These are phyloP conservation scores for Brachypodium distachyon DNA, from an alignment of 202 grass and related monocot species.

Conservation along the genomic window DNA sequence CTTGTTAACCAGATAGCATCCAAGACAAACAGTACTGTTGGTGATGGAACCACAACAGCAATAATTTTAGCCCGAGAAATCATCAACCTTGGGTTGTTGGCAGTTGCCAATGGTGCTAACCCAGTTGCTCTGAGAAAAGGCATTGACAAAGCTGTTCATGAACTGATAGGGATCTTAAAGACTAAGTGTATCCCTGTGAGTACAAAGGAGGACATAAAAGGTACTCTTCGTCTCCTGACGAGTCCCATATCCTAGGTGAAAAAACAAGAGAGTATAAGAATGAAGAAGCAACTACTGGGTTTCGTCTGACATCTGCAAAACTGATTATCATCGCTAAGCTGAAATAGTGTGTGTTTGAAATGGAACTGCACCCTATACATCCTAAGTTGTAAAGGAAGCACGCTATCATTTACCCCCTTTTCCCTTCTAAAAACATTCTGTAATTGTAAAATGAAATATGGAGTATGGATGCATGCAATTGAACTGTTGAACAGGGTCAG, in stretches of 20 bases:
- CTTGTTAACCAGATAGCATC: constrained; percentile 54
- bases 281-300: background rate
- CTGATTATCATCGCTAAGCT: background rate
- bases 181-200: constrained; percentile 53
- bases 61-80: constrained; percentile 90
- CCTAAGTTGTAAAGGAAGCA: background rate
- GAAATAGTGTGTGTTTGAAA: background rate
- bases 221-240: constrained; percentile 30
- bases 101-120: constrained; percentile 71
- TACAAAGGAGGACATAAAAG: constrained; percentile 86
- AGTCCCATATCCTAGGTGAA: background rate
- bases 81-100: constrained; percentile 76
- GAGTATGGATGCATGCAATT: background rate
- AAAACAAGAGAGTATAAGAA: background rate
- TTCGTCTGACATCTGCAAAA: background rate
- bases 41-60: constrained; percentile 88
- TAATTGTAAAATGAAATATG: background rate
- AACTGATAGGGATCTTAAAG: constrained; percentile 62
- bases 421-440: background rate
- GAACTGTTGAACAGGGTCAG: background rate
- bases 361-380: background rate
- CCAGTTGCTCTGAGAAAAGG: constrained; percentile 87
- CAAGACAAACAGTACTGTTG: constrained; percentile 74
- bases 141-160: constrained; percentile 72
- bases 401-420: background rate